Conservation (phyloP, 371 early-diverging fungal genomes). For the Saksenaea vasiformis region DNA sequence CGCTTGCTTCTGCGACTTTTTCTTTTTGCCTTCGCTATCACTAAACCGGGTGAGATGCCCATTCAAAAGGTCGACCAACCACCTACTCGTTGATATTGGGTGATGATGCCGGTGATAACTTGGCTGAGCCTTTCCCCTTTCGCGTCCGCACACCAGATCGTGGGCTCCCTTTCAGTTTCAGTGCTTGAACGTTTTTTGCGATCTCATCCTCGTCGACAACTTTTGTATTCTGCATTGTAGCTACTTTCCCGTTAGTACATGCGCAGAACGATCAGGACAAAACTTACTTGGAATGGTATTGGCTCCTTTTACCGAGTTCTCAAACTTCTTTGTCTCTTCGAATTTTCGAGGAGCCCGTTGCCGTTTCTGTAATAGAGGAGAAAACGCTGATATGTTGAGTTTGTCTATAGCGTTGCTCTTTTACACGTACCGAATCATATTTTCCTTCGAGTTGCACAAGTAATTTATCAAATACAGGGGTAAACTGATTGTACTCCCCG, state of each 20-base stretch:
- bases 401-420: conserved; percentile 1
- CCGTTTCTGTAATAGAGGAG: conserved; percentile 32
- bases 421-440: conserved; percentile 33
- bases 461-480: conserved; percentile 42
- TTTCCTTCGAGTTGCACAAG: conserved; percentile 48
- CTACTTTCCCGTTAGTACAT: not conserved
- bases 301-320: conserved; percentile 74
- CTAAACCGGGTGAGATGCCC: conserved; percentile 1
- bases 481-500: conserved; percentile 36
- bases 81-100: conserved; percentile 30
- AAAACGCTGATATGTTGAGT: not conserved
- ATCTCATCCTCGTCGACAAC: conserved; percentile 65
- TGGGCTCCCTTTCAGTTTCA: conserved; percentile 43
- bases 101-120: conserved; percentile 37
- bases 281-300: conserved; percentile 54
- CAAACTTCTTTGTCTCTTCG: conserved; percentile 82
- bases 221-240: not conserved
- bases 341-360: conserved; percentile 75
- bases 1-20: conserved; percentile 54
- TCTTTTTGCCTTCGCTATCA: conserved; percentile 29
- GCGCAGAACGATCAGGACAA: not conserved
- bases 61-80: not conserved
- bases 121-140: conserved; percentile 25
- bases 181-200: conserved; percentile 56
- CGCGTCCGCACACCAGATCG: conserved; percentile 31